Evolutionary conservation across 2,329 filamentous ascomycete genomes (phyloP), one percentile per base, ranked within the genome.

Genomic region (Tolypocladium tundrense): DNA sequence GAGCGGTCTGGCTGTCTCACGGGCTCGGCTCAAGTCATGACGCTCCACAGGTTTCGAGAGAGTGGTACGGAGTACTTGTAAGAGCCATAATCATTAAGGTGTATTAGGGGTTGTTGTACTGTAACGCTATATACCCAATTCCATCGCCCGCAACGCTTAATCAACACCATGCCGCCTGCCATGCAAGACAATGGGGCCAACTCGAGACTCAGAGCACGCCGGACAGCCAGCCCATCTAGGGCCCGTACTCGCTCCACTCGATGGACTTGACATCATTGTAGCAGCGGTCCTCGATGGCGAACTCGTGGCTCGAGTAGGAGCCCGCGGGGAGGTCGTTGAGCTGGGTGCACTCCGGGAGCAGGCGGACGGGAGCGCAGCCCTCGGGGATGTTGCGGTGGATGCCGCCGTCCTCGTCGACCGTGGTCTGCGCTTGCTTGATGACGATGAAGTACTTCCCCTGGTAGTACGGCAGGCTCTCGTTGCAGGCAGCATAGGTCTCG

Each of bases 401-500:
- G 6, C 62, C 42, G 21, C 64, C 64, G 55, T 62, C 50, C 31
- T 57, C 52, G 60, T 61, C 54, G 27, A 65, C 57, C 11, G 60
- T 60, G 41, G 53, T 57, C 59, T 70, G 68, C 10, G 67, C 65
- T 50, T 70, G 72, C 60, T 73, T 70, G 51, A 78, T 61, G 33
- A 72, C 64, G 54, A 71, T 66, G 54, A 72, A 72, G 53, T 71
- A 63, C 21, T 58, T 57, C 35, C 64, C 61, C n/a, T 63, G 54
- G 62, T 77, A 77, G 66, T 77, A 79, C 0, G 67, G 63, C 3
- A 77, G 61, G 1, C 59, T 62, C 31, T 70, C 70, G 50, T 71
- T 67, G 65, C 78, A 80, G n/a, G 74, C 75, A 16, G 73, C 61
- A 58, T 70, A 79, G 0, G 68, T 71, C 9, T 72, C 67, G 4